These are phyloP conservation scores for Rubroboletus satanas DNA, from an alignment of 768 basidiomycete genomes.

Conservation along the genomic window DNA sequence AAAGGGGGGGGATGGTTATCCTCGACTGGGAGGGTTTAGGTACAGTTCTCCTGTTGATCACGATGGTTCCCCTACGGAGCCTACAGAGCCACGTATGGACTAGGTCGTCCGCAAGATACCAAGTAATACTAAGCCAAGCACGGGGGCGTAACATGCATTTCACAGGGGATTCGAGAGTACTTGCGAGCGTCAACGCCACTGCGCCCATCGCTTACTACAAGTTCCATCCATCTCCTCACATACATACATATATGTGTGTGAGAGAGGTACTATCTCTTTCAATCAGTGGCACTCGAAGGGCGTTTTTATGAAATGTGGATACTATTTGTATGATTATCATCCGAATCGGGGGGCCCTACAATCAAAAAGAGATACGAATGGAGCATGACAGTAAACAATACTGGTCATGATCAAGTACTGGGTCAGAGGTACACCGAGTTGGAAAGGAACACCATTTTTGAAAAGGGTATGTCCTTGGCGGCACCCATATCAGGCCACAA, in stretches of 20 bases:
- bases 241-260: neutral
- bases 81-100: too few species aligned
- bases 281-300: constrained; percentile 4
- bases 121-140: neutral
- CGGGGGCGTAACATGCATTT: neutral
- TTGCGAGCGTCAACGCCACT: neutral
- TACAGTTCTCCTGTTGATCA: too few species aligned
- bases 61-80: too few species aligned
- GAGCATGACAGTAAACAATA: neutral
- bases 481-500: neutral
- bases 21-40: neutral
- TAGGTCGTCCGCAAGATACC: neutral
- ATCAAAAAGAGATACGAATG: neutral
- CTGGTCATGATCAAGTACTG: neutral
- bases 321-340: neutral
- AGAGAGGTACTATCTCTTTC: constrained; percentile 5
- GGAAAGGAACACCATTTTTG: neutral
- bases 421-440: neutral
- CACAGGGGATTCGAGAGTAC: neutral
- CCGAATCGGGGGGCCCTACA: neutral
- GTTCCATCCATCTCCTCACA: neutral
- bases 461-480: neutral
- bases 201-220: neutral
- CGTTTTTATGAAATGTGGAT: neutral
- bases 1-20: neutral